Base-by-base conservation (phyloP, 495 filamentous ascomycete genomes). In the Podospora didyma region DNA sequence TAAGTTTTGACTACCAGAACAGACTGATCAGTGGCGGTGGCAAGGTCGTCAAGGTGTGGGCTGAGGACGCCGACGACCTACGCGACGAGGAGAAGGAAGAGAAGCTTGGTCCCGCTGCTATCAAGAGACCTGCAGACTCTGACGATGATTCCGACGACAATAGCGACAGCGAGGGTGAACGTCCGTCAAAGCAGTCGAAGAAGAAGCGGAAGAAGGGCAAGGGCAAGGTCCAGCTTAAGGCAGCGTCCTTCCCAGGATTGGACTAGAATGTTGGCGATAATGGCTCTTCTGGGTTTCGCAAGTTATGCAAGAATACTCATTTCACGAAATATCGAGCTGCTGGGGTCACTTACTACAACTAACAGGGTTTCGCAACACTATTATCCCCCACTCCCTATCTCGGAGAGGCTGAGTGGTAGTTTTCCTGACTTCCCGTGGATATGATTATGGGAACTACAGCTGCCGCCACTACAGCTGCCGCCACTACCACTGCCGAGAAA, bases 21-120 rank as follows among this genome's bases (percentile, higher is more conserved):
- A 80, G 91, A 49, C 82, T 97, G 82, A 88, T 96, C 50, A 92
- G 85, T 68, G 92, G 89, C 37, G 92, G 92, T 51, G 92, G 92
- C 2, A 79, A 80, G 62, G 78, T 84, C 0, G 79, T 97, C 60
- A 96, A 96, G 74, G 85, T 97, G 10, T 97, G 92, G 92, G 75
- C 73, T 28, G 71, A 71, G 19, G 67, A 69, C 22, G 71, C 64
- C 2, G 69, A 66, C 11, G 71, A 69, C 1, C 68, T 70, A 21
- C 73, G 72, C 5, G 79, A 78, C 12, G 72, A 64, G 2, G 63
- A 75, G 7, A 73, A 71, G 20, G 75, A 67, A 5, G 71, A 72
- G 14, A 78, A 79, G 23, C 73, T 69, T 44, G 72, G 67, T 3
- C 71, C 73, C 12, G 73, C 70, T 42, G 72, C 69, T 21, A 74